Evolutionary conservation across 345 rosid genomes (phyloP).

Genomic region (Theobroma cacao): DNA sequence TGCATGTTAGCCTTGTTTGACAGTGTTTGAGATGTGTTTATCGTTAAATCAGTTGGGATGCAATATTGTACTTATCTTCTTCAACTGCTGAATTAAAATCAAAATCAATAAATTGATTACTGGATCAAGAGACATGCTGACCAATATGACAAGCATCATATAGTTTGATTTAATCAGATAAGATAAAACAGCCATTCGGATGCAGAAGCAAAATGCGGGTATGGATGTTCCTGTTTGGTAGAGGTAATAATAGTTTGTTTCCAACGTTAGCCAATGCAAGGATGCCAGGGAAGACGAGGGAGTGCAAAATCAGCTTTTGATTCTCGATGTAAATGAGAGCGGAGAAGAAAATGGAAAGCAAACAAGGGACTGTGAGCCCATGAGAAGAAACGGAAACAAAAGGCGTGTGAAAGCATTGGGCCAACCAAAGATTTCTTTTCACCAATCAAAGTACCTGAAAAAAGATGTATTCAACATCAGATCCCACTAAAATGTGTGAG

Average conservation of each 20-base stretch:
- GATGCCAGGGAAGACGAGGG: not conserved
- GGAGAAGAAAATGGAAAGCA: not conserved
- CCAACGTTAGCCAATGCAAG: not conserved
- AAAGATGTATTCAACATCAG: too few relatives aligned
- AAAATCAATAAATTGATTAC: not conserved
- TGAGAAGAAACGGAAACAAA: not conserved
- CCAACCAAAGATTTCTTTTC: not conserved
- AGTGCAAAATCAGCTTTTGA: not conserved
- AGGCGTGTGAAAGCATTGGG: not conserved
- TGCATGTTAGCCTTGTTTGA: too few relatives aligned
- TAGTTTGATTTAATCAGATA: not conserved
- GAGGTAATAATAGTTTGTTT: not conserved
- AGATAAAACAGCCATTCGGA: not conserved
- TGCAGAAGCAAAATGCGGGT: not conserved
- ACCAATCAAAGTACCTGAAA: too few relatives aligned
- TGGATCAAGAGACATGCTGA: too few relatives aligned
- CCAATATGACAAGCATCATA: not conserved
- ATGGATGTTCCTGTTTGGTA: not conserved
- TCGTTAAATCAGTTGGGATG: too few relatives aligned
- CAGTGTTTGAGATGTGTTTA: too few relatives aligned
- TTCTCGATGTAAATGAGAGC: conserved; percentile 1
- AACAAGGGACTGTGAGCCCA: not conserved
- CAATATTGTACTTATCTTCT: too few relatives aligned
- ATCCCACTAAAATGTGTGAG: not conserved
- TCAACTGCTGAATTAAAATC: too few relatives aligned